These are phyloP conservation scores for Anastatica hierochuntica DNA, from an alignment of 345 rosid species.

Conservation along the genomic window DNA sequence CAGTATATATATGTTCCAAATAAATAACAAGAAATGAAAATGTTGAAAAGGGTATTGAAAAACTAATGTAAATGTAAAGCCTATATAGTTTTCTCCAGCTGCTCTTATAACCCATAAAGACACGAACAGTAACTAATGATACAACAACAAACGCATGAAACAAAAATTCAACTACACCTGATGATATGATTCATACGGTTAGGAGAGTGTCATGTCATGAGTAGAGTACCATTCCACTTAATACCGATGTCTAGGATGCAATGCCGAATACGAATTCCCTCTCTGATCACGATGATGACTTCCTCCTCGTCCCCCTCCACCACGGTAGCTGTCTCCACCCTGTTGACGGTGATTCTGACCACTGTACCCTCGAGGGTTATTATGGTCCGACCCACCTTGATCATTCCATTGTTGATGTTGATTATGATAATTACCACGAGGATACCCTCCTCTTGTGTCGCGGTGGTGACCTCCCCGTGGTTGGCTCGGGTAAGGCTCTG, in stretches of 20 bases:
- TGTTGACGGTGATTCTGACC: slow-evolving; percentile 20
- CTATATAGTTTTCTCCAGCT: no score
- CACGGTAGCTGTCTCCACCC: slow-evolving; percentile 17
- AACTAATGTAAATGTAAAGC: no score
- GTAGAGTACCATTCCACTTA: slow-evolving; percentile 3
- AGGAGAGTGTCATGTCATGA: no score
- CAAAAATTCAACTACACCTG: no score
- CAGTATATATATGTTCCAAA: no score
- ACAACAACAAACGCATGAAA: no score
- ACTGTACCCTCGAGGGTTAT: slow-evolving; percentile 17
- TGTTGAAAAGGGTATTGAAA: no score
- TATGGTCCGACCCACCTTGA: slow-evolving; percentile 13
- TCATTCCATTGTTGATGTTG: slow-evolving; percentile 23
- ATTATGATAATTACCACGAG: slow-evolving; percentile 13
- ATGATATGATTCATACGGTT: no score
- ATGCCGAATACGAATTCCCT: slow-evolving; percentile 28
- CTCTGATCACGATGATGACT: slow-evolving; percentile 19
- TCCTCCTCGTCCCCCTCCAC: slow-evolving; percentile 13
- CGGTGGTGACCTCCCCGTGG: slow-evolving; percentile 30
- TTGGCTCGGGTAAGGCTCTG: slow-evolving; percentile 27
- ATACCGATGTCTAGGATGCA: slow-evolving; percentile 21
- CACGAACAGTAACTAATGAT: no score
- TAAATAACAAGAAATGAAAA: no score
- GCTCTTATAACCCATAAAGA: no score
- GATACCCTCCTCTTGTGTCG: slow-evolving; percentile 22